These are phyloP conservation scores for Alternaria angustiovoidea DNA, from an alignment of 2,329 filamentous ascomycete species.

Conservation along the genomic window DNA sequence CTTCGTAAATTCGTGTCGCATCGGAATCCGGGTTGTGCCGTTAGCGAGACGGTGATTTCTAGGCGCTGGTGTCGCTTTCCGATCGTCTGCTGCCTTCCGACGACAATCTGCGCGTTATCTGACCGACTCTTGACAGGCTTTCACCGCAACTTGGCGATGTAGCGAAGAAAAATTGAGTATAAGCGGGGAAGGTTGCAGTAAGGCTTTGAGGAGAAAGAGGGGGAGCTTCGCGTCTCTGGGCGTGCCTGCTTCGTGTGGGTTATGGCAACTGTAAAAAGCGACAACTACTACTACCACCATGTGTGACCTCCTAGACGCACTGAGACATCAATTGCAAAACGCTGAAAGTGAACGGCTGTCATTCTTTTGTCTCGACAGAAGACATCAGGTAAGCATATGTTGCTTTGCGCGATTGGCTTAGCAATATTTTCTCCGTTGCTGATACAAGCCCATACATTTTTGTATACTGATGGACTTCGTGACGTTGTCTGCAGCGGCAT, in stretches of 20 bases:
- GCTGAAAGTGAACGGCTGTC: neutral
- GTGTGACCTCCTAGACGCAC: neutral
- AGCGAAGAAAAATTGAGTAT: neutral
- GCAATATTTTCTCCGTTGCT: neutral
- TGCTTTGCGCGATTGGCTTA: neutral
- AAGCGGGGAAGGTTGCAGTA: neutral
- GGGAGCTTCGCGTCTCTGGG: neutral
- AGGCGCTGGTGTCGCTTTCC: neutral
- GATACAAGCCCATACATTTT: neutral
- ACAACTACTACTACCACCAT: neutral
- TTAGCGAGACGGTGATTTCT: conserved; percentile 5
- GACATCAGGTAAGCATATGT: neutral
- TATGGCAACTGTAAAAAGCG: neutral
- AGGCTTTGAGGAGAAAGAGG: neutral
- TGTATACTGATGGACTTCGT: neutral
- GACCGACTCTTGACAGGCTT: conserved; percentile 15
- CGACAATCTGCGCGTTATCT: conserved; percentile 6
- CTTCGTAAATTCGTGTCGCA: conserved; percentile 3
- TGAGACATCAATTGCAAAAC: neutral
- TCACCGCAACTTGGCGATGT: conserved; percentile 18
- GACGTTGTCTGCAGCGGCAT: neutral
- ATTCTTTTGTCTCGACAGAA: neutral
- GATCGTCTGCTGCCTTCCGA: conserved; percentile 8
- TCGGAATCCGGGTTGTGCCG: conserved; percentile 3
- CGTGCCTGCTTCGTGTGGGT: neutral